Evolutionary conservation across 2,329 filamentous ascomycete species (phyloP).

Genomic region (Curvularia sp.): DNA sequence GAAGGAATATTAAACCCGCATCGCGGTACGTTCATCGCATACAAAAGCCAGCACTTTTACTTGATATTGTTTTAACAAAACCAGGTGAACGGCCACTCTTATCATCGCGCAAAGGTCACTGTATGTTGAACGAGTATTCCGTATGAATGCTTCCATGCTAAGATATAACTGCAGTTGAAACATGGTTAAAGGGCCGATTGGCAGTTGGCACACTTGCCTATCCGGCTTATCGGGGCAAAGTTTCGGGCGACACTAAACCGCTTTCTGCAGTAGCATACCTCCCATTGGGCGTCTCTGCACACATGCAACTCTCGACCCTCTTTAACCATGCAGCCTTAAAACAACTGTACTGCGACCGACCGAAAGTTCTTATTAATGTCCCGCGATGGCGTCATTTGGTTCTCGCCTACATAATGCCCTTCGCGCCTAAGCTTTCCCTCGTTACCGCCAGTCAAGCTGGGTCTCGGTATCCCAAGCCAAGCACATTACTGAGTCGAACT

Average conservation of each 20-base stretch:
- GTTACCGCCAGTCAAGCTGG: slow-evolving; percentile 23
- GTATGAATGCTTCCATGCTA: not conserved
- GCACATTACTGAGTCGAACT: slow-evolving; percentile 24
- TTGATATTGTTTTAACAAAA: too few relatives aligned
- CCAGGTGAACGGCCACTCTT: not conserved
- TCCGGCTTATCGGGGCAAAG: slow-evolving; percentile 23
- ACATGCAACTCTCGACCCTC: slow-evolving; percentile 14
- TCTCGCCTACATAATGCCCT: slow-evolving; percentile 1
- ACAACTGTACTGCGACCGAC: slow-evolving; percentile 14
- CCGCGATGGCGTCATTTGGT: slow-evolving; percentile 6
- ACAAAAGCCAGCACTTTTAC: not conserved
- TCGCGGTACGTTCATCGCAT: not conserved
- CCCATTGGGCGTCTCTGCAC: slow-evolving; percentile 14
- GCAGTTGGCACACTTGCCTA: slow-evolving; percentile 13
- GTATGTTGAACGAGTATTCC: not conserved
- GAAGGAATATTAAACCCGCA: not conserved
- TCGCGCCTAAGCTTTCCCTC: slow-evolving; percentile 13
- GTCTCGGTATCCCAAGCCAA: slow-evolving; percentile 24
- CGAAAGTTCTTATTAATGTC: slow-evolving; percentile 3
- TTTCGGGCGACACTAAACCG: slow-evolving; percentile 26
- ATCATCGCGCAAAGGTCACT: not conserved
- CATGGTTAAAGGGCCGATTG: slow-evolving; percentile 14
- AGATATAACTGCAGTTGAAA: slow-evolving; percentile 5
- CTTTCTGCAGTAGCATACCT: slow-evolving; percentile 15
- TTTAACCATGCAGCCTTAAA: slow-evolving; percentile 18